Percentiles rank a stretch among this genome's conserved stretches.
phyloP scores from a whole-genome alignment of 2,329 filamentous ascomycete genomes.

The Ascomycota sp. region DNA sequence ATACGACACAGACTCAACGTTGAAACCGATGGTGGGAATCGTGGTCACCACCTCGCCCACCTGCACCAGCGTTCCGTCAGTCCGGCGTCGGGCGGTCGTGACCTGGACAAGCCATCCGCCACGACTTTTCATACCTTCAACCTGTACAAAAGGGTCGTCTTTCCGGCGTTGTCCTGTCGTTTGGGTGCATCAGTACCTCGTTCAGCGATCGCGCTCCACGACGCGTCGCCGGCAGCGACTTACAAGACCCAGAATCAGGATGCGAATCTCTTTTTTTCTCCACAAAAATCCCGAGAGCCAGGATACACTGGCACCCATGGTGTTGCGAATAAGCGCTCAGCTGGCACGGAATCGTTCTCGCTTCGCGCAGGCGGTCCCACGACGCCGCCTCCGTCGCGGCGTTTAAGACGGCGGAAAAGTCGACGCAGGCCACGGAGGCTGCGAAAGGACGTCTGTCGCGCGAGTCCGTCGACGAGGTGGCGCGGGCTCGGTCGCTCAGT shows the following conservation, averaged over 20 bases:
- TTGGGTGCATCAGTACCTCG: constrained; percentile 4
- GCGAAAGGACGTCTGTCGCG: no score
- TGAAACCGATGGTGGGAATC: constrained; percentile 98
- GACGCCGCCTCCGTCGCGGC: background rate
- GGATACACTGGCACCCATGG: constrained; percentile 44
- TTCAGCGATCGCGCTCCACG: no score
- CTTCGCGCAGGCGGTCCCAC: background rate
- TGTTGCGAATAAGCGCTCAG: constrained; percentile 9
- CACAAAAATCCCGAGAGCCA: constrained; percentile 58
- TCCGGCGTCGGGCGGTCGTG: background rate
- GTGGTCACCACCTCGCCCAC: constrained; percentile 98
- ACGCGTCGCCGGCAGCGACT: no score
- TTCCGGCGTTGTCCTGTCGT: constrained; percentile 81
- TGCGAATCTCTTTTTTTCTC: constrained; percentile 94
- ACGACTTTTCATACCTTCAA: no score
- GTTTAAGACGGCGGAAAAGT: background rate
- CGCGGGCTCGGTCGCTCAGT: no score
- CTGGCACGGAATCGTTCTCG: background rate
- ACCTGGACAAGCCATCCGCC: no score
- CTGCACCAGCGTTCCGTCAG: constrained; percentile 22
- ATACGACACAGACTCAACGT: constrained; percentile 96
- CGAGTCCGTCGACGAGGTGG: no score
- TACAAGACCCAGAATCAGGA: constrained; percentile 86
- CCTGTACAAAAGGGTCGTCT: constrained; percentile 90
- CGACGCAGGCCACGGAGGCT: no score